Evolutionary conservation across 1,139 yeast species (phyloP).

Genomic region (Entelexis paramagnoliae): DNA sequence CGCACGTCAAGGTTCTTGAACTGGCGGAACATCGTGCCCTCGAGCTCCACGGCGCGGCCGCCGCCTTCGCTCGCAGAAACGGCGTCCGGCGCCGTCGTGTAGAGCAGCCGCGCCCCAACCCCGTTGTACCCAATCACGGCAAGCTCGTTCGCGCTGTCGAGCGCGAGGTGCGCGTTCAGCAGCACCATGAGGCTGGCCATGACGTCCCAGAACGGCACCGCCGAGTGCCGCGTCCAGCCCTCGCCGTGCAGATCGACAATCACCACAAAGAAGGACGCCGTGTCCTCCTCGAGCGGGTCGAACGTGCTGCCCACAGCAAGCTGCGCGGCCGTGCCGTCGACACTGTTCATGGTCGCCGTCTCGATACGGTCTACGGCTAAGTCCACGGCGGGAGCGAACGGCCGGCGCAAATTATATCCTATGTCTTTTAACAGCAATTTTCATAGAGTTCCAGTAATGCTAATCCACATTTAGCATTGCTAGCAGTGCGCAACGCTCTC

Average conservation of each 20-base stretch:
- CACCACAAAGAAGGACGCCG: constrained; percentile 73
- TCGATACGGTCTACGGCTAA: constrained; percentile 1
- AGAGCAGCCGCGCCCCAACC: constrained; percentile 57
- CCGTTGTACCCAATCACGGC: constrained; percentile 74
- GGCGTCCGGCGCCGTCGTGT: constrained; percentile 39
- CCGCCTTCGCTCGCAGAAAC: constrained; percentile 22
- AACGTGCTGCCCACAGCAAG: constrained; percentile 24
- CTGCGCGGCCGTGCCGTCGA: constrained; percentile 33
- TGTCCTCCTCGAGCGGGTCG: constrained; percentile 36
- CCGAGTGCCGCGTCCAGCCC: constrained; percentile 53
- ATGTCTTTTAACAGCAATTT: too few species aligned
- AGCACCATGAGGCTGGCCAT: constrained; percentile 55
- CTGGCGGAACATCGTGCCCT: constrained; percentile 69
- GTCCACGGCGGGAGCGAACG: background rate
- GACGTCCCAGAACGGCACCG: constrained; percentile 42
- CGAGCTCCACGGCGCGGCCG: constrained; percentile 10
- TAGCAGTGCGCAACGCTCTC: too few species aligned
- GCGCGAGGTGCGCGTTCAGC: constrained; percentile 75
- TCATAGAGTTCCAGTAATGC: too few species aligned
- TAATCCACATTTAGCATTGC: too few species aligned
- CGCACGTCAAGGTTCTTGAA: constrained; percentile 40
- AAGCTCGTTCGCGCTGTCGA: constrained; percentile 75
- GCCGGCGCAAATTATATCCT: background rate
- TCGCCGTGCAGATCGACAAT: constrained; percentile 69
- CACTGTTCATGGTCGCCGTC: constrained; percentile 31